phyloP scores from a whole-genome alignment of 2,329 filamentous ascomycete genomes.

The Colletotrichum cereale region DNA sequence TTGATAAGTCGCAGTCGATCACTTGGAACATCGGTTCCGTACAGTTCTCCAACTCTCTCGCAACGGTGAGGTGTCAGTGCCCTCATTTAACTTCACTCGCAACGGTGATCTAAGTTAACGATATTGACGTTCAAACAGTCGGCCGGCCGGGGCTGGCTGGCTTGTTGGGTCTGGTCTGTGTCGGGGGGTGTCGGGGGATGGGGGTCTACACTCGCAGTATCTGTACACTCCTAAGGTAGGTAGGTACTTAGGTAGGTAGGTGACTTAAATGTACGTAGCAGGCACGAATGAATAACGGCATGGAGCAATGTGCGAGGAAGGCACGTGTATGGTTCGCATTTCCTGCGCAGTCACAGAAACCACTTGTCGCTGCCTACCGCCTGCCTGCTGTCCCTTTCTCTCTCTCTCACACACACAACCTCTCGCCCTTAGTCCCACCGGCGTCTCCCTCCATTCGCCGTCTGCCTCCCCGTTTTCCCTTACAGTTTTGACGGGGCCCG shows the following conservation, averaged over 20 bases:
- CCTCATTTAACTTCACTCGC: slow-evolving; percentile 28
- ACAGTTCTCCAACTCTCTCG: not conserved
- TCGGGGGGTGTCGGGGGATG: slow-evolving; percentile 3
- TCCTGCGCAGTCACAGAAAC: not conserved
- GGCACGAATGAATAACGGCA: not conserved
- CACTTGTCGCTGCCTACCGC: slow-evolving; percentile 1
- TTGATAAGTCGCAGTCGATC: not conserved
- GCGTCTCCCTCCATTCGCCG: slow-evolving; percentile 1
- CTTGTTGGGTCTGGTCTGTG: slow-evolving; percentile 15
- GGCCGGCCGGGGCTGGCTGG: slow-evolving; percentile 37
- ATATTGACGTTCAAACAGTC: slow-evolving; percentile 38
- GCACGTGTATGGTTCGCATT: not conserved
- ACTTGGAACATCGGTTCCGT: not conserved
- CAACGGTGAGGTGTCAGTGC: slow-evolving; percentile 6
- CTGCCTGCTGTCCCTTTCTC: not conserved
- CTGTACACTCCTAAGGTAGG: not conserved
- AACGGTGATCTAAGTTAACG: slow-evolving; percentile 20
- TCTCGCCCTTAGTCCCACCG: not conserved
- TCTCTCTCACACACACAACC: not conserved
- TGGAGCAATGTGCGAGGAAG: slow-evolving; percentile 7
- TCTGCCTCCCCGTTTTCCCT: slow-evolving; percentile 5
- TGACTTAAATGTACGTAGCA: slow-evolving; percentile 1
- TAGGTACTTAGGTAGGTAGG: not conserved
- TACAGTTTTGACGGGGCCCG: slow-evolving; percentile 7
- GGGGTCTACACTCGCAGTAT: slow-evolving; percentile 5